Percentiles rank a stretch among this genome's conserved stretches.
phyloP scores from a whole-genome alignment of 345 rosid species.

The Hibiscus tridactylites region DNA sequence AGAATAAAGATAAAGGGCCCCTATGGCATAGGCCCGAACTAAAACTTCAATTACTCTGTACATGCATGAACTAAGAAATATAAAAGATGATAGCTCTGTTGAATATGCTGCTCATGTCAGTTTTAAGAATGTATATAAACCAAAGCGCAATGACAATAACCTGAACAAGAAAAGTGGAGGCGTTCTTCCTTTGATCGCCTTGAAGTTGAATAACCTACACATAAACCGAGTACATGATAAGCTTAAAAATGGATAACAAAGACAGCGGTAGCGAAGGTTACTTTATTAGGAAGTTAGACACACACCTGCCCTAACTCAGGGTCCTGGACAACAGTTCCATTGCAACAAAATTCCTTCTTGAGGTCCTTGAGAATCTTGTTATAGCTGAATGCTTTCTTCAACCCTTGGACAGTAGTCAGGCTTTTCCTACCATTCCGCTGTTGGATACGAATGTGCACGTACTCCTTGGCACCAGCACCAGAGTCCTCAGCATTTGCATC shows the following conservation, averaged over 20 bases:
- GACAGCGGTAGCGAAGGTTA: background rate
- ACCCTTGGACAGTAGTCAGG: conserved; percentile 74
- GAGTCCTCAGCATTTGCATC: conserved; percentile 81
- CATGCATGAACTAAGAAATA: background rate
- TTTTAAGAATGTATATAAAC: background rate
- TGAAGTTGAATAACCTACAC: conserved; percentile 82
- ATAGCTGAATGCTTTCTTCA: conserved; percentile 84
- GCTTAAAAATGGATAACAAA: background rate
- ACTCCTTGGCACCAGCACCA: conserved; percentile 59
- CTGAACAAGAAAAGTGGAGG: conserved; percentile 75
- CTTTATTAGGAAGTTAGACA: background rate
- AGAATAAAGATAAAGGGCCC: background rate
- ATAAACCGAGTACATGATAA: background rate
- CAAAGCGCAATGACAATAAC: conserved; percentile 22
- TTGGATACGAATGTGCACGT: conserved; percentile 67
- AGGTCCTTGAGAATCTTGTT: conserved; percentile 86
- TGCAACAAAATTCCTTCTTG: conserved; percentile 89
- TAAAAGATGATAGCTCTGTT: background rate
- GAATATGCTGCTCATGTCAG: background rate
- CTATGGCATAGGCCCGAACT: no score
- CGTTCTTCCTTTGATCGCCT: conserved; percentile 90
- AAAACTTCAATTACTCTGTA: no score
- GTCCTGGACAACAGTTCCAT: conserved; percentile 24
- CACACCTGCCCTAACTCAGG: background rate
- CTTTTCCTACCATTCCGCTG: conserved; percentile 81